Conservation (phyloP, 768 basidiomycete genomes). For the Amanita muscaria region DNA sequence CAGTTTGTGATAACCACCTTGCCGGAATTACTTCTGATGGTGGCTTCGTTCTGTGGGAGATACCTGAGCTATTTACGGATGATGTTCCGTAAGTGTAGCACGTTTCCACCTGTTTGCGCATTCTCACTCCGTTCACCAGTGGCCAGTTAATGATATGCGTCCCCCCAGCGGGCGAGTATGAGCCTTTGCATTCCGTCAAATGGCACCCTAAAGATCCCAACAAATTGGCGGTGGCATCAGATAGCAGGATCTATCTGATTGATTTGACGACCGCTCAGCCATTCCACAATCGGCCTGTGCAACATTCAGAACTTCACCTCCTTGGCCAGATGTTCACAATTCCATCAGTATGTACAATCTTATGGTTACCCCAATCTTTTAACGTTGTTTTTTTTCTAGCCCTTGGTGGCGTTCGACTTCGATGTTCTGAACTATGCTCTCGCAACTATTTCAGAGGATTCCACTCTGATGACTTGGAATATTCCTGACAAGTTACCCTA, state of each 20-base stretch:
- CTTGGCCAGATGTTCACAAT: slow-evolving; percentile 62
- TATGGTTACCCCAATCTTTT: too few species aligned
- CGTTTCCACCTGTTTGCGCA: slow-evolving; percentile 5
- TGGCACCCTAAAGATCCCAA: slow-evolving; percentile 83
- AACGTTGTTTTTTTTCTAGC: slow-evolving; percentile 28
- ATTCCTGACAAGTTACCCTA: slow-evolving; percentile 70
- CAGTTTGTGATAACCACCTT: slow-evolving; percentile 71
- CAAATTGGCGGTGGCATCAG: slow-evolving; percentile 76
- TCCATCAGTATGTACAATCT: slow-evolving; percentile 47
- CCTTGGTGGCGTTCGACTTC: slow-evolving; percentile 79
- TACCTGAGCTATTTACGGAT: slow-evolving; percentile 76
- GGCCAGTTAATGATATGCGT: slow-evolving; percentile 65
- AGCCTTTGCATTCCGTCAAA: slow-evolving; percentile 73
- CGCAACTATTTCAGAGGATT: slow-evolving; percentile 77
- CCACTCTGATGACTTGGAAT: slow-evolving; percentile 76
- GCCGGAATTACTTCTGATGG: slow-evolving; percentile 85
- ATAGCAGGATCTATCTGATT: slow-evolving; percentile 65
- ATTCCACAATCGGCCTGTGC: slow-evolving; percentile 56
- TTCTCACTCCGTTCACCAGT: slow-evolving; percentile 24
- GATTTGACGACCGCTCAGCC: slow-evolving; percentile 57
- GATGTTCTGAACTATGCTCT: slow-evolving; percentile 70
- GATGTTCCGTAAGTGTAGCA: slow-evolving; percentile 65
- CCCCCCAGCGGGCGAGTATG: slow-evolving; percentile 46
- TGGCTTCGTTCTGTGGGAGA: slow-evolving; percentile 83
- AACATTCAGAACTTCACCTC: slow-evolving; percentile 60